Evolutionary conservation across 257 asterid species (phyloP).

Genomic region (Solanum medicagineum): DNA sequence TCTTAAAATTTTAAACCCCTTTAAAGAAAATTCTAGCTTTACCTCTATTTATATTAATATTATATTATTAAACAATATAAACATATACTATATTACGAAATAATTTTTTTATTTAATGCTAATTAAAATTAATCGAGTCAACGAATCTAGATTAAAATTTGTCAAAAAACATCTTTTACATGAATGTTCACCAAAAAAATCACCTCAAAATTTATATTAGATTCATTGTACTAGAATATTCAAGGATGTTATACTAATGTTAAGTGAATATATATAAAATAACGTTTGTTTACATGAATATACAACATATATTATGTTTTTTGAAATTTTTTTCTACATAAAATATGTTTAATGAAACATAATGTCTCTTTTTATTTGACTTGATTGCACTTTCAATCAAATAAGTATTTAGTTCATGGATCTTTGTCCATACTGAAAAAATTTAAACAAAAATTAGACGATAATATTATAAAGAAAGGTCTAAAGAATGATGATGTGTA

Average conservation of each 20-base stretch:
- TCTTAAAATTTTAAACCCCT: too few species aligned
- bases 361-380: too few species aligned
- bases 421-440: too few species aligned
- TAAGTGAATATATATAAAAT: too few species aligned
- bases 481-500: too few species aligned
- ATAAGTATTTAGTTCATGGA: too few species aligned
- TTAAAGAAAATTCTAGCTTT: too few species aligned
- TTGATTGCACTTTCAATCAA: too few species aligned
- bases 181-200: neutral
- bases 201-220: neutral
- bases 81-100: neutral
- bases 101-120: fast-evolving
- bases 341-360: neutral
- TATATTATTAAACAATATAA: neutral
- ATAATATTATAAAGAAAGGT: too few species aligned
- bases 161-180: neutral
- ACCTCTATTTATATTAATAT: too few species aligned
- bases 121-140: neutral
- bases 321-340: neutral
- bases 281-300: neutral
- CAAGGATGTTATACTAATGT: neutral
- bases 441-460: too few species aligned
- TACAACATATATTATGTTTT: neutral
- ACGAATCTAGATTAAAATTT: neutral
- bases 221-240: neutral